Evolutionary conservation across 2,329 filamentous ascomycete species (phyloP).

Genomic region (Sclerotiophoma versabilis): DNA sequence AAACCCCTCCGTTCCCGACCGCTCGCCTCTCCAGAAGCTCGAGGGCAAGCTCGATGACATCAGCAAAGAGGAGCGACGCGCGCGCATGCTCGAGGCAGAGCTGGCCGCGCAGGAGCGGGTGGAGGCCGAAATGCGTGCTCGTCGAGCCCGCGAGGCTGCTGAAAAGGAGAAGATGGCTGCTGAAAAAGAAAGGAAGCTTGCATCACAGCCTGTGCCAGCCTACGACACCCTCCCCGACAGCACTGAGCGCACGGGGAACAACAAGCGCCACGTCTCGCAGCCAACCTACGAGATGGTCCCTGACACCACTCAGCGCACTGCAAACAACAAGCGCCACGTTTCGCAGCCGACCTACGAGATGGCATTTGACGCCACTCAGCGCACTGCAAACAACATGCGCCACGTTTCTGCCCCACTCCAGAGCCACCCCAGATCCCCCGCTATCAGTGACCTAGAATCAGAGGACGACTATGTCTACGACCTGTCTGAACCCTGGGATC

Average conservation of each 20-base stretch:
- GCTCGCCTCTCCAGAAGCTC: conserved; percentile 90
- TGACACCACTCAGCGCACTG: conserved; percentile 22
- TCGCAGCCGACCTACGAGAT: conserved; percentile 25
- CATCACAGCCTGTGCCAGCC: conserved; percentile 35
- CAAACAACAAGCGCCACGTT: conserved; percentile 39
- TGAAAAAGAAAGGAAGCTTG: conserved; percentile 38
- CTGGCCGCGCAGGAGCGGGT: conserved; percentile 70
- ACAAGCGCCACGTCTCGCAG: conserved; percentile 41
- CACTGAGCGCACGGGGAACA: conserved; percentile 23
- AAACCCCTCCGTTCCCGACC: conserved; percentile 72
- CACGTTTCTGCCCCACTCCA: conserved; percentile 46
- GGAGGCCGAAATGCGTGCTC: conserved; percentile 50
- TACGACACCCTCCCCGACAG: conserved; percentile 22
- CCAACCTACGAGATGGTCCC: conserved; percentile 9
- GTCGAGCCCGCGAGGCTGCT: conserved; percentile 41
- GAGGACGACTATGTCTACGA: conserved; percentile 41
- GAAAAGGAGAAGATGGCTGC: conserved; percentile 41
- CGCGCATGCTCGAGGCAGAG: conserved; percentile 83
- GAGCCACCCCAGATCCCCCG: conserved; percentile 29
- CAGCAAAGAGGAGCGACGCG: conserved; percentile 94
- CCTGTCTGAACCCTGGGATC: conserved; percentile 47
- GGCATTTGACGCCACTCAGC: conserved; percentile 20
- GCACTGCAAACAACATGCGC: conserved; percentile 30
- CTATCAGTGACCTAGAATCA: conserved; percentile 36
- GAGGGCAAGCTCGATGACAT: conserved; percentile 91